A percentile compares a stretch with the other conserved stretches of the same genome.
Evolutionary conservation across 305 asterid species (phyloP).

Genomic region (Ilex paraguariensis): DNA sequence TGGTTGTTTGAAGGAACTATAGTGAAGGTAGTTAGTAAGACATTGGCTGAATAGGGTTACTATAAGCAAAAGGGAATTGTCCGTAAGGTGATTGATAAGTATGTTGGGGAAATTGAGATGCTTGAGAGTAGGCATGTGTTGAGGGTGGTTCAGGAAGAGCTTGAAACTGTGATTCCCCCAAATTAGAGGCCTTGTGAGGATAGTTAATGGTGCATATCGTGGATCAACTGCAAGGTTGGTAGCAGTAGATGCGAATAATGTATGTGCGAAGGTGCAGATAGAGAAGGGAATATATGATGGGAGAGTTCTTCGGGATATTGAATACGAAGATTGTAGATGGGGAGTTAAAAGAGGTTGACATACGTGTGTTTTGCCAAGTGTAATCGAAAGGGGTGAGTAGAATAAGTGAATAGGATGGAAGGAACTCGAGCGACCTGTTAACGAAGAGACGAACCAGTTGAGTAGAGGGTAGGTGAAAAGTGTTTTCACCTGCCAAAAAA

Average conservation of each 20-base stretch:
- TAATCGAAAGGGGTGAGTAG: no score
- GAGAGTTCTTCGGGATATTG: slow-evolving; percentile 69
- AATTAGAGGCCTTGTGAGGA: slow-evolving; percentile 79
- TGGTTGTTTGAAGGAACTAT: slow-evolving; percentile 75
- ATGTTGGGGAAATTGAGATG: slow-evolving; percentile 88
- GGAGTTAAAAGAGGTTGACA: no score
- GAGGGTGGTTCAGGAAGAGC: slow-evolving; percentile 88
- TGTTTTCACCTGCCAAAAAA: no score
- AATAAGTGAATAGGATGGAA: no score
- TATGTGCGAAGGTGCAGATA: slow-evolving; percentile 75
- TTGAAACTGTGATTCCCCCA: slow-evolving; percentile 93
- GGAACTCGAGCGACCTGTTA: no score
- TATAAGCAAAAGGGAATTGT: slow-evolving; percentile 87
- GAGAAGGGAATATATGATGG: slow-evolving; percentile 89
- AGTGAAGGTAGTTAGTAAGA: slow-evolving; percentile 86
- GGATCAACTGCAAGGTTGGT: slow-evolving; percentile 67
- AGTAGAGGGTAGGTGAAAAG: no score
- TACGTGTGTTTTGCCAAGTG: no score
- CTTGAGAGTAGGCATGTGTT: slow-evolving; percentile 75
- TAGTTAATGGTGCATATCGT: slow-evolving; percentile 84
- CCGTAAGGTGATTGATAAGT: slow-evolving; percentile 66
- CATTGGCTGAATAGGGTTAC: slow-evolving; percentile 67
- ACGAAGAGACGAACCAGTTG: no score
- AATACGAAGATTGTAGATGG: slow-evolving; percentile 93
- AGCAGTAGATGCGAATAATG: slow-evolving; percentile 53